Evolutionary conservation across 2,329 filamentous ascomycete species (phyloP).

Genomic region (Thelonectria rubi): DNA sequence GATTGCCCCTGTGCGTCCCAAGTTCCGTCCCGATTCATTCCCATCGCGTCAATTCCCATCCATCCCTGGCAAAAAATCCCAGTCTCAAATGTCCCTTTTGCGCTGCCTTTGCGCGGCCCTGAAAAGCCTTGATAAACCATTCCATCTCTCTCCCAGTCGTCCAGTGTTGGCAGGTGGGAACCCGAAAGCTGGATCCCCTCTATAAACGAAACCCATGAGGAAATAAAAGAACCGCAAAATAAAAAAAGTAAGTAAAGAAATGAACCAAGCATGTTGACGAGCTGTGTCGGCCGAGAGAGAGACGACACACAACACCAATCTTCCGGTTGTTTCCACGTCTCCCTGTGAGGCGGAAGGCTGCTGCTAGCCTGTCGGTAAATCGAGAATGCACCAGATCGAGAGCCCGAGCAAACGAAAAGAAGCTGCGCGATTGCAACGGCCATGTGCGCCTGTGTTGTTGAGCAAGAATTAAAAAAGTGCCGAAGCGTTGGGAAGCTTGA

Average conservation of each 20-base stretch:
- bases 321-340: too few species aligned
- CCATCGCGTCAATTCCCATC: too few species aligned
- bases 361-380: background rate
- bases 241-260: slow-evolving; percentile 8
- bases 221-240: slow-evolving; percentile 1
- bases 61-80: background rate
- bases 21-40: background rate
- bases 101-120: slow-evolving; percentile 10
- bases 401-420: background rate
- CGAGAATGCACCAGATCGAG: background rate
- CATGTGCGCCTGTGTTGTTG: background rate
- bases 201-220: slow-evolving; percentile 20
- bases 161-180: slow-evolving; percentile 40
- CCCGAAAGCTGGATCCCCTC: slow-evolving; percentile 29
- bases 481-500: background rate
- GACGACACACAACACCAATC: too few species aligned
- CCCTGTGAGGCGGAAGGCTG: too few species aligned
- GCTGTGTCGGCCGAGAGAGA: too few species aligned
- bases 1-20: slow-evolving; percentile 10
- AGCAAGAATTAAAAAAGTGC: background rate
- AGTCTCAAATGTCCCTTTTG: background rate
- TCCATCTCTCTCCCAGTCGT: slow-evolving; percentile 27
- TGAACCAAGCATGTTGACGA: too few species aligned
- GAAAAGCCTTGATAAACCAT: slow-evolving; percentile 5
- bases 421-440: background rate